Base-by-base conservation (phyloP, 331 rosid genomes). In the Dryas integrifolia region DNA sequence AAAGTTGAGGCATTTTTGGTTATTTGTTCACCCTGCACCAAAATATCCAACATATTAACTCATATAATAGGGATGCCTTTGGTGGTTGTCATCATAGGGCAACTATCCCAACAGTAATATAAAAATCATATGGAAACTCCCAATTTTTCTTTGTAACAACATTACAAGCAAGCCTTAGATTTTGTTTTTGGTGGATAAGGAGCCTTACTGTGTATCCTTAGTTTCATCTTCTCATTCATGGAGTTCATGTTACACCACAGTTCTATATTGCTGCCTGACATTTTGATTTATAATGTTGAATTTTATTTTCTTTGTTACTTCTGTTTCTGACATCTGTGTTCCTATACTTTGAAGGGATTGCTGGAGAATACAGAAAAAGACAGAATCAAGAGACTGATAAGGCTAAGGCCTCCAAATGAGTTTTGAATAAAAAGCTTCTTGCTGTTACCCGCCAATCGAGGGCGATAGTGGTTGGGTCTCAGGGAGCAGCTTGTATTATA, bases 321-420 rank as follows among this genome's bases (percentile, higher is more conserved):
- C n/a, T 38, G 52, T 70, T 67, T 13, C 72, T 88, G 85, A 85
- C 81, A 44, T 69, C 16, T 82, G 72, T 46, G 5, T 70, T 49
- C 78, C 15, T 65, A 40, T 73, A 24, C 69, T 69, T 67, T 78
- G 71, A 70, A 90, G 98, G 96, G 98, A 44, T 82, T 76, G 76
- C 80, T 92, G 89, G 98, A 92, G 81, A 88, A 88, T 70, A 88
- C 92, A 3, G 98, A 92, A 69, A 92, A 90, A 61, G 96, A 92
- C 14, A 87, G 98, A 85, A 85, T 92, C 88, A 92, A 81, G 84
- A 85, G 98, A 80, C 78, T 90, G 84, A 81, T 82, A 74, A 82
- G 96, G 87, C 72, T 90, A 49, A 92, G 83, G 71, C 96, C 96
- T 81, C 98, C 96, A 44, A 88, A 87, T 7, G 96, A 90, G 70